Percentiles rank a stretch among this genome's conserved stretches.
Conservation (phyloP, 257 asterid species). For the Cinchona pubescens region DNA sequence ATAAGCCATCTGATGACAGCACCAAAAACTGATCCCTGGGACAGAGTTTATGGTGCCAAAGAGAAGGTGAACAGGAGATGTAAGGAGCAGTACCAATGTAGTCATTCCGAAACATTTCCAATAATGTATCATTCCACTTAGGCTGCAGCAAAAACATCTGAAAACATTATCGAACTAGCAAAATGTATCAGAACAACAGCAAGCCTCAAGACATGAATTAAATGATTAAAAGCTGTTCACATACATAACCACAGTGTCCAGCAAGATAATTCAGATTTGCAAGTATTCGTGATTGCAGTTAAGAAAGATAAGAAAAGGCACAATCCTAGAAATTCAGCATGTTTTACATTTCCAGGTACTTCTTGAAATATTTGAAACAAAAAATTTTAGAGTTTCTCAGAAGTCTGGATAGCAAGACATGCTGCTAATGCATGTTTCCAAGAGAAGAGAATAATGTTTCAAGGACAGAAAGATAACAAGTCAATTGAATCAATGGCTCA, state of each 20-base stretch:
- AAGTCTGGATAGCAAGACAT: not conserved
- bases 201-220: slow-evolving; percentile 7
- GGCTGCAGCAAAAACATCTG: slow-evolving; percentile 59
- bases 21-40: slow-evolving; percentile 91
- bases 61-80: slow-evolving; percentile 82
- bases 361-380: not conserved
- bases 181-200: slow-evolving; percentile 20
- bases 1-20: slow-evolving; percentile 94
- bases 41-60: slow-evolving; percentile 81
- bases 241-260: not conserved
- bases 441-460: slow-evolving; percentile 4
- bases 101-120: slow-evolving; percentile 91
- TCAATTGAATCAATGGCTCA: not conserved
- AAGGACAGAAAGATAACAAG: not conserved
- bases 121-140: slow-evolving; percentile 70
- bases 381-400: not conserved
- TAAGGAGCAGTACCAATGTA: slow-evolving; percentile 92
- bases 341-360: not conserved
- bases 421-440: not conserved
- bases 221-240: not conserved
- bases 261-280: not conserved
- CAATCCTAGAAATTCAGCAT: not conserved
- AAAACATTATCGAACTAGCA: slow-evolving; percentile 26
- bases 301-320: not conserved
- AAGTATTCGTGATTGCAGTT: not conserved